A percentile compares a stretch with the other conserved stretches of the same genome.
phyloP scores from a whole-genome alignment of 78 protist genomes.

The Bodo saltans region DNA sequence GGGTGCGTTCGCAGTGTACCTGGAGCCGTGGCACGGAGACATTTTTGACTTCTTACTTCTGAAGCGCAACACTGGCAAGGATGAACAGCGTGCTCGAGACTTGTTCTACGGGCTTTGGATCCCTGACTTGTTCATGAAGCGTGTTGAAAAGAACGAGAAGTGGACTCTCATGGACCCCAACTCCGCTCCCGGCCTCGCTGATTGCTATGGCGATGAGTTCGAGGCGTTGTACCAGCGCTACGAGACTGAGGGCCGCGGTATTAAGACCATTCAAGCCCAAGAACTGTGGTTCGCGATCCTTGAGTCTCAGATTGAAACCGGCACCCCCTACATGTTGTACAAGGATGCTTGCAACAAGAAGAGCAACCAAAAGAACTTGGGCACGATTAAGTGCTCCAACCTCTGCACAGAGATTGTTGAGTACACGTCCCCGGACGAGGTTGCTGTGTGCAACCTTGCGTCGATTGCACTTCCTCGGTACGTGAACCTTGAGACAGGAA shows the following conservation, averaged over 20 bases:
- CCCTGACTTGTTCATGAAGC: constrained; percentile 94
- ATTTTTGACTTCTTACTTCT: constrained; percentile 81
- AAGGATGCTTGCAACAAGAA: constrained; percentile 94
- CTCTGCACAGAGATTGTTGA: constrained; percentile 96
- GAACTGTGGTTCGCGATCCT: constrained; percentile 93
- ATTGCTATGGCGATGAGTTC: constrained; percentile 80
- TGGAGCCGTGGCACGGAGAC: constrained; percentile 99
- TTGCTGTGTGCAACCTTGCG: constrained; percentile 93
- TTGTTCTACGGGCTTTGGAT: constrained; percentile 97
- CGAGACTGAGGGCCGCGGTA: constrained; percentile 73
- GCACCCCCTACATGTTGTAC: constrained; percentile 96
- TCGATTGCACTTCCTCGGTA: constrained; percentile 91
- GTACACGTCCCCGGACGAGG: constrained; percentile 89
- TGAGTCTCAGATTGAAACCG: constrained; percentile 95
- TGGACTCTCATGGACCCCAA: constrained; percentile 95
- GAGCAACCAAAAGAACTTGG: constrained; percentile 90
- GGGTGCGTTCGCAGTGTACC: constrained; percentile 96
- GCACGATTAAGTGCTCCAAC: constrained; percentile 91
- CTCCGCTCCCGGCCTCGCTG: constrained; percentile 85
- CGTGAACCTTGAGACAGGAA: constrained; percentile 37
- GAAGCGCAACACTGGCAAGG: constrained; percentile 79
- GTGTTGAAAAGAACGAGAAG: constrained; percentile 78
- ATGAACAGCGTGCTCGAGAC: constrained; percentile 92
- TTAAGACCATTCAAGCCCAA: constrained; percentile 76
- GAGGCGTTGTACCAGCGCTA: constrained; percentile 77